Conservation (phyloP, 1,284 basidiomycete genomes). For the Tremellales sp. region DNA sequence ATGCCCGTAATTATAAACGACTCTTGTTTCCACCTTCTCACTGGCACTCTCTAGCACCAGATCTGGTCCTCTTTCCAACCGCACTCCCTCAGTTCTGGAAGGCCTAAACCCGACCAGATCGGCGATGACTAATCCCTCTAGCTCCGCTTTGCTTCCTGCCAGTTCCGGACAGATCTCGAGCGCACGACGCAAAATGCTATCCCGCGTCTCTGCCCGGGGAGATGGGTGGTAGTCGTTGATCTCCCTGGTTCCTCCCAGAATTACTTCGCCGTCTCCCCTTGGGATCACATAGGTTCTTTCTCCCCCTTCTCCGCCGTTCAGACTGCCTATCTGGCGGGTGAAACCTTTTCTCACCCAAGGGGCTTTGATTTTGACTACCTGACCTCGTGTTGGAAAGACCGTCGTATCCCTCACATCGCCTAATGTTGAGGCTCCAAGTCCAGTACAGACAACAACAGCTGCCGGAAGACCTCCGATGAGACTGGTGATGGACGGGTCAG, state of each 20-base stretch:
- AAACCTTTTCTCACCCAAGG: conserved; percentile 41
- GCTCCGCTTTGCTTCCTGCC: not conserved
- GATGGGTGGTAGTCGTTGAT: conserved; percentile 40
- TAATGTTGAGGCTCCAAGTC: conserved; percentile 53
- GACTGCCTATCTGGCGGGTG: conserved; percentile 41
- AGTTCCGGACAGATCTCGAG: conserved; percentile 39
- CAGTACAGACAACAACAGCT: conserved; percentile 66
- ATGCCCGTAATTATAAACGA: conserved; percentile 47
- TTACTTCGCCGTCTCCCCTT: conserved; percentile 41
- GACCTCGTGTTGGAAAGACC: conserved; percentile 57
- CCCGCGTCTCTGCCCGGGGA: conserved; percentile 28
- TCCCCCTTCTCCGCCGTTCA: conserved; percentile 43
- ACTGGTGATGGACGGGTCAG: conserved; percentile 10
- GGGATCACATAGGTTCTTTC: conserved; percentile 48
- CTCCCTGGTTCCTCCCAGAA: conserved; percentile 47
- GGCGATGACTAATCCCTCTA: conserved; percentile 20
- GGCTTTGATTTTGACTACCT: conserved; percentile 54
- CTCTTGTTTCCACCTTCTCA: conserved; percentile 2
- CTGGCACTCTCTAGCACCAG: conserved; percentile 8
- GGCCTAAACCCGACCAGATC: conserved; percentile 43
- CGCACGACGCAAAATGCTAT: conserved; percentile 35
- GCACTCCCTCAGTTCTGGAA: conserved; percentile 26
- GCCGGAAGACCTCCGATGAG: conserved; percentile 42
- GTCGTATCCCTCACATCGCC: conserved; percentile 53
- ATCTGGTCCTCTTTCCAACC: conserved; percentile 29